Conservation (phyloP, 139 green algal species). For the Chlorokybus atmophyticus region DNA sequence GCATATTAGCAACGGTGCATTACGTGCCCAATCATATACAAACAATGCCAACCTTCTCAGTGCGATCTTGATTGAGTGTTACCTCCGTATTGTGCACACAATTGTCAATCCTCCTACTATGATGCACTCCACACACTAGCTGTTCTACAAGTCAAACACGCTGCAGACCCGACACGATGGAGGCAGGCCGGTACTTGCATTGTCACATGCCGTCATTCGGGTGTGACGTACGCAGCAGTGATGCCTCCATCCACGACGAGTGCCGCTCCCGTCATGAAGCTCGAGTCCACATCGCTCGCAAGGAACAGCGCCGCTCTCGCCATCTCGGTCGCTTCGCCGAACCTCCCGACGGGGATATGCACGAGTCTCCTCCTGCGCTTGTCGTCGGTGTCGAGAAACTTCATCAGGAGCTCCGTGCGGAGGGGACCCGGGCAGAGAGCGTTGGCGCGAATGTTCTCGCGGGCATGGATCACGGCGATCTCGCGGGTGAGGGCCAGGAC, state of each 20-base stretch:
- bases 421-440: constrained; percentile 20
- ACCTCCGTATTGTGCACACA: too few relatives aligned
- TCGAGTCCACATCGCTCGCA: constrained; percentile 11
- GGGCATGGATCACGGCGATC: constrained; percentile 21
- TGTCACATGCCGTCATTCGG: too few relatives aligned
- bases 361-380: constrained; percentile 12
- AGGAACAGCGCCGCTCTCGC: constrained; percentile 22
- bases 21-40: too few relatives aligned
- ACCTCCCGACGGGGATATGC: constrained; percentile 21
- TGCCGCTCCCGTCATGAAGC: constrained; percentile 19
- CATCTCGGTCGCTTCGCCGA: constrained; percentile 24
- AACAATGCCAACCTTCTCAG: too few relatives aligned
- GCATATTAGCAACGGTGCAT: too few relatives aligned
- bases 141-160: too few relatives aligned
- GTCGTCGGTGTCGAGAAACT: constrained; percentile 17
- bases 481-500: constrained; percentile 21
- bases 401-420: constrained; percentile 23
- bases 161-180: too few relatives aligned
- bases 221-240: constrained; percentile 20
- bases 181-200: too few relatives aligned
- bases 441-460: constrained; percentile 24
- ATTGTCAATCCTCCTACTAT: too few relatives aligned
- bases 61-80: too few relatives aligned
- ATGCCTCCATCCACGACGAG: constrained; percentile 22
- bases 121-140: too few relatives aligned